Base-by-base conservation (phyloP, 495 filamentous ascomycete species). In the Thermothielavioides terrestris region DNA sequence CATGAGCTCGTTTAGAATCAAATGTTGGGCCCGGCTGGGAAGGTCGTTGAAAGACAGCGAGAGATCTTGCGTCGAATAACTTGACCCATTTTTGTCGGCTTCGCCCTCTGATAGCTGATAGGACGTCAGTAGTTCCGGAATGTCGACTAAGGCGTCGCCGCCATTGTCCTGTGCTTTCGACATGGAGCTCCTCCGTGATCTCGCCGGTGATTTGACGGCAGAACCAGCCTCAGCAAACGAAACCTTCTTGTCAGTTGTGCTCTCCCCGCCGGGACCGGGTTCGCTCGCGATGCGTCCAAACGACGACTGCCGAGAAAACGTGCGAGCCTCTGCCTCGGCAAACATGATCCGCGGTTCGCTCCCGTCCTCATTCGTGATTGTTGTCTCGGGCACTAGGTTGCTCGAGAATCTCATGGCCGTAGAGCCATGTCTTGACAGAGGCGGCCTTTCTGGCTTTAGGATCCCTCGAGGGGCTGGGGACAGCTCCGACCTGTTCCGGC, bases 1-100 rank as follows among this genome's bases (percentile, higher is more conserved):
- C 72, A 94, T 89, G 45, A 92, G 69, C 61, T 94, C 86, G 60
- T 94, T 94, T 21, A 94, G 59, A 41, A 92, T 92, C 25, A 91
- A 68, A 67, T 94, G 87, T 60, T 89, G 88, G 2, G 85, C 87
- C 12, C 84, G 79, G 52, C 82, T 86, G 0, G 88, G 86, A 0
- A 94, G 73, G 60, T 92, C 86, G 57, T 92, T 92, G 72, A 94
- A 92, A 20, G 77, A 83, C n/a, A 89, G 66, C 5, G 86, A 75
- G 15, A 85, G 56, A 0, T 78, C 73, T 21, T 81, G 78, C 14
- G 75, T 75, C 2, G 74, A 74, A 52, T 85, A 85, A 21, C 77
- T 77, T 2, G 82, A 83, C 5, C 76, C 74, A 4, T 60, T 46
- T 6, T 63, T 64, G 31, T 60, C 50, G 11, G 66, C 61, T 10